Evolutionary conservation across 768 basidiomycete genomes (phyloP).

Genomic region (Candolleomyces aberdarensis): DNA sequence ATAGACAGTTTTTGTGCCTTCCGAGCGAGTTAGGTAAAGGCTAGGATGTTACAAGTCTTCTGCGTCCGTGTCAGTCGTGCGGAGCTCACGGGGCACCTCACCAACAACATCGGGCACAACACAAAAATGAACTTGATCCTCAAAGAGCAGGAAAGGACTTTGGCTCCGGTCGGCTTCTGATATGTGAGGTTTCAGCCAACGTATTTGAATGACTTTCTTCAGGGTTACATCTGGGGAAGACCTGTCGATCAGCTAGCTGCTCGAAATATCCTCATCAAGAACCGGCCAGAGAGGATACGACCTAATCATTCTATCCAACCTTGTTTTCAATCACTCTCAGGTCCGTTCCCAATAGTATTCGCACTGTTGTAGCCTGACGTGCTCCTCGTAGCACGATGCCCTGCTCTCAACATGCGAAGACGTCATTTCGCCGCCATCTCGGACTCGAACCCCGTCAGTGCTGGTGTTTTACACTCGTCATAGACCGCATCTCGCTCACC

Average conservation of each 20-base stretch:
- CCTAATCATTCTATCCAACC: slow-evolving; percentile 84
- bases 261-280: slow-evolving; percentile 26
- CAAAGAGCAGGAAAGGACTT: slow-evolving; percentile 30
- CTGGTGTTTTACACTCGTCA: slow-evolving; percentile 80
- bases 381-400: slow-evolving; percentile 63
- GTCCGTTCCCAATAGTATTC: slow-evolving; percentile 39
- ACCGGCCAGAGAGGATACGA: slow-evolving; percentile 48
- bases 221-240: slow-evolving; percentile 83
- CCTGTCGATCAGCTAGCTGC: slow-evolving; percentile 43
- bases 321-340: slow-evolving; percentile 95
- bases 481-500: slow-evolving; percentile 75
- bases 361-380: neutral
- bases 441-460: neutral
- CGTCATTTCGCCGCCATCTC: slow-evolving; percentile 22
- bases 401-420: slow-evolving; percentile 71
- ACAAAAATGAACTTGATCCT: slow-evolving; percentile 52
- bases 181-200: slow-evolving; percentile 12
- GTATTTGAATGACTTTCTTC: neutral
- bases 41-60: too few species aligned
- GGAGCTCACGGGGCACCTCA: too few species aligned
- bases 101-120: slow-evolving; percentile 76
- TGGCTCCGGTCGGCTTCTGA: slow-evolving; percentile 23
- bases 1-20: too few species aligned
- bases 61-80: too few species aligned
- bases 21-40: too few species aligned